Conservation (phyloP, 768 basidiomycete genomes). For the Agrocybe pediades region DNA sequence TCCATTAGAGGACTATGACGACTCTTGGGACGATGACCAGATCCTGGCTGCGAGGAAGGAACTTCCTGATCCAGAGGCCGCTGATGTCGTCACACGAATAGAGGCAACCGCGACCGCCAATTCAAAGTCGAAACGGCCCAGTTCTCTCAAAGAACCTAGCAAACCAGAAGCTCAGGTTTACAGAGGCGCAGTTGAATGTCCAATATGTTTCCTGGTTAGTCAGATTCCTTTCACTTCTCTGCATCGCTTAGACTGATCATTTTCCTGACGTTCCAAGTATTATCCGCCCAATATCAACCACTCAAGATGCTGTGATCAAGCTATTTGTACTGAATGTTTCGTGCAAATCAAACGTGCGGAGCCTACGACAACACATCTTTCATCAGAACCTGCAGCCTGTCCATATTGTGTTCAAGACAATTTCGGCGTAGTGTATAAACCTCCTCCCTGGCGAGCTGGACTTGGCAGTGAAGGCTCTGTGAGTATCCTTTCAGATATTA, state of each 20-base stretch:
- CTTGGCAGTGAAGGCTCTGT: constrained; percentile 76
- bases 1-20: constrained; percentile 91
- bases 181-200: constrained; percentile 88
- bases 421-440: constrained; percentile 89
- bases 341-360: constrained; percentile 98
- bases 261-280: constrained; percentile 58
- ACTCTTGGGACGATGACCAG: constrained; percentile 86
- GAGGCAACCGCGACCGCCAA: constrained; percentile 38
- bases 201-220: constrained; percentile 95
- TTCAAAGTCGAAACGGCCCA: constrained; percentile 54
- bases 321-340: constrained; percentile 98
- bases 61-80: constrained; percentile 50
- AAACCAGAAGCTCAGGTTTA: constrained; percentile 84
- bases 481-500: constrained; percentile 25
- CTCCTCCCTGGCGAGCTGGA: constrained; percentile 80
- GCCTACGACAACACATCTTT: constrained; percentile 91
- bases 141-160: constrained; percentile 61
- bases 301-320: constrained; percentile 97
- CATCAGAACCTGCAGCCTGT: constrained; percentile 95
- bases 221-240: constrained; percentile 17
- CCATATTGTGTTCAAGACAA: constrained; percentile 98
- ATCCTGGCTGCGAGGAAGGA: constrained; percentile 83
- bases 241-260: constrained; percentile 27
- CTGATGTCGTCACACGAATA: constrained; percentile 46
- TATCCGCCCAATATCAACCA: constrained; percentile 97